Evolutionary conservation across 306 rosid genomes (phyloP).

Genomic region (Quercus rubra): DNA sequence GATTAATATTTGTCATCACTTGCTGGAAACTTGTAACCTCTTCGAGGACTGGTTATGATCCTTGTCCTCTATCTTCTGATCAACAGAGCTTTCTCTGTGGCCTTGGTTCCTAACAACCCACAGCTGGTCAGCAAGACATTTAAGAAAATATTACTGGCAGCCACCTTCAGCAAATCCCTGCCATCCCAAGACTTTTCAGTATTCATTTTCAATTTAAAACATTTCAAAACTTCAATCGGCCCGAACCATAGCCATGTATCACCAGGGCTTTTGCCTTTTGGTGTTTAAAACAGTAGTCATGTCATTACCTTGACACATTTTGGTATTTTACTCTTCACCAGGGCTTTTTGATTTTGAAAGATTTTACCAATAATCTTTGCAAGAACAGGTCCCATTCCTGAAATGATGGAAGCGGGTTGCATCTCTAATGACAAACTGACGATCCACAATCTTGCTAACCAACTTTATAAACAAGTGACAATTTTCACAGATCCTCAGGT

Average conservation of each 20-base stretch:
- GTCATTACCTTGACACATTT: neutral
- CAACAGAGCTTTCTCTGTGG: neutral
- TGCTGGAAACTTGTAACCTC: neutral
- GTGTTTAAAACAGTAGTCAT: too few relatives aligned
- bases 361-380: slow-evolving; percentile 81
- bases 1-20: neutral
- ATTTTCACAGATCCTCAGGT: slow-evolving; percentile 79
- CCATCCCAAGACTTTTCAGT: neutral
- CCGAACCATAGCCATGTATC: neutral
- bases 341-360: neutral
- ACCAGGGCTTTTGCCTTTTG: too few relatives aligned
- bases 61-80: neutral
- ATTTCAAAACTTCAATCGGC: neutral
- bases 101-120: neutral
- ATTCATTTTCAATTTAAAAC: too few relatives aligned
- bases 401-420: slow-evolving; percentile 92
- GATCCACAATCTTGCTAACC: slow-evolving; percentile 74
- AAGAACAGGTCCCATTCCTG: slow-evolving; percentile 71
- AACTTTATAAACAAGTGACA: slow-evolving; percentile 73
- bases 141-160: neutral
- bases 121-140: neutral
- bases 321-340: neutral
- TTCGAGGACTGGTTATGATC: neutral
- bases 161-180: neutral
- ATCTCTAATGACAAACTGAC: slow-evolving; percentile 73